Conservation (phyloP, 257 asterid species). For the Gardenia jasminoides region DNA sequence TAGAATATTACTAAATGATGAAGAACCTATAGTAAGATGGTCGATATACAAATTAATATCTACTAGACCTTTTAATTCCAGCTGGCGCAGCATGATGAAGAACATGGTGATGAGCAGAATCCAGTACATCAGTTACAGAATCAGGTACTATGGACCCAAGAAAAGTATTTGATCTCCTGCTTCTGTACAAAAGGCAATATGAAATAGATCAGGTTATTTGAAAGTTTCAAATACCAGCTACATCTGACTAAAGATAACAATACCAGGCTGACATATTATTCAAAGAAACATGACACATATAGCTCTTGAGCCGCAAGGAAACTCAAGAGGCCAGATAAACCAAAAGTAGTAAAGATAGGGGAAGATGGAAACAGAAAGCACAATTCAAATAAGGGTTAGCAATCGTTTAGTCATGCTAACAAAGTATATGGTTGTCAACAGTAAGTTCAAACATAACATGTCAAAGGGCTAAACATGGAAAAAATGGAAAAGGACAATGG, state of each 20-base stretch:
- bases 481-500: neutral
- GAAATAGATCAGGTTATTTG: neutral
- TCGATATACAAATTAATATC: conserved; percentile 7
- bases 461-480: conserved; percentile 8
- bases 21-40: neutral
- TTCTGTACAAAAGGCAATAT: conserved; percentile 25
- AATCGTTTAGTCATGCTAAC: neutral
- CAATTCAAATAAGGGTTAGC: neutral
- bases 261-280: neutral
- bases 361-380: too few species aligned
- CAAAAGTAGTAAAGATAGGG: too few species aligned
- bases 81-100: conserved; percentile 76
- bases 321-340: neutral
- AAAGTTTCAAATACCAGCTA: neutral
- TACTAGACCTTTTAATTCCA: conserved; percentile 69
- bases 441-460: neutral
- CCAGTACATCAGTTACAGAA: conserved; percentile 67
- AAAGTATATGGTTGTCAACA: neutral
- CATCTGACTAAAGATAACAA: neutral
- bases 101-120: conserved; percentile 80
- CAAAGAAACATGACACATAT: neutral
- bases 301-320: neutral
- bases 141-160: conserved; percentile 82
- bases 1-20: neutral
- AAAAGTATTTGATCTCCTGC: conserved; percentile 60